Percentiles rank a stretch among this genome's conserved stretches.
phyloP scores from a whole-genome alignment of 176 grass and related monocot species.

The Oryza rufipogon region DNA sequence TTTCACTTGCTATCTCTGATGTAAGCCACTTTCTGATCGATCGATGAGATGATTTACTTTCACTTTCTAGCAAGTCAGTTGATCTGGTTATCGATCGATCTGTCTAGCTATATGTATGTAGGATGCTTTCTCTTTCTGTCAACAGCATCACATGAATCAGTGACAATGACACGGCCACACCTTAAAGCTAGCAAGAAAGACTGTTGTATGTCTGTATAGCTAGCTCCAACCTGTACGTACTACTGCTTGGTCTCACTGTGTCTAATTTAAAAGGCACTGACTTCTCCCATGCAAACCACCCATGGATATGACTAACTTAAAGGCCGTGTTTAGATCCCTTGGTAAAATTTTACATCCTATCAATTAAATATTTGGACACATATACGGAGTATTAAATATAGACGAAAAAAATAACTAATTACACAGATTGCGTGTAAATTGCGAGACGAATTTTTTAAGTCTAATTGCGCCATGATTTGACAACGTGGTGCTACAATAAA shows the following conservation, averaged over 20 bases:
- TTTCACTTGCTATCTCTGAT: conserved; percentile 45
- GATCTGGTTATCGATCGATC: not conserved
- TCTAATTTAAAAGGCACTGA: conserved; percentile 27
- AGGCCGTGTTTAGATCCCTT: too few species aligned
- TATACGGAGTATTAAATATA: too few species aligned
- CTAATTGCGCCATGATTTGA: too few species aligned
- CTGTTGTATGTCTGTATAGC: not conserved
- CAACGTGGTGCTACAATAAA: too few species aligned
- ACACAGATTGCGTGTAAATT: too few species aligned
- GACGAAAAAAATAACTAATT: too few species aligned
- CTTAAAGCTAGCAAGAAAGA: conserved; percentile 16
- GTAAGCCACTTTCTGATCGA: conserved; percentile 11
- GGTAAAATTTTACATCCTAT: too few species aligned
- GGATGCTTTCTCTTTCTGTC: conserved; percentile 32
- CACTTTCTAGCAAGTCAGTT: not conserved
- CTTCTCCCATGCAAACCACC: not conserved
- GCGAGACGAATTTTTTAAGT: too few species aligned
- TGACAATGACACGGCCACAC: conserved; percentile 35
- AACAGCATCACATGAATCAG: conserved; percentile 18
- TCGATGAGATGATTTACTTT: conserved; percentile 26
- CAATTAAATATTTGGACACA: too few species aligned
- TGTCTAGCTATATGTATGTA: not conserved
- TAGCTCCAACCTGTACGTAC: conserved; percentile 3
- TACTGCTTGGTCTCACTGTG: conserved; percentile 9
- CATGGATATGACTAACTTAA: not conserved